Evolutionary conservation across 148 eudicot species (phyloP), one percentile per base, ranked within the genome.

Genomic region (Vaccinium corymbosum): DNA sequence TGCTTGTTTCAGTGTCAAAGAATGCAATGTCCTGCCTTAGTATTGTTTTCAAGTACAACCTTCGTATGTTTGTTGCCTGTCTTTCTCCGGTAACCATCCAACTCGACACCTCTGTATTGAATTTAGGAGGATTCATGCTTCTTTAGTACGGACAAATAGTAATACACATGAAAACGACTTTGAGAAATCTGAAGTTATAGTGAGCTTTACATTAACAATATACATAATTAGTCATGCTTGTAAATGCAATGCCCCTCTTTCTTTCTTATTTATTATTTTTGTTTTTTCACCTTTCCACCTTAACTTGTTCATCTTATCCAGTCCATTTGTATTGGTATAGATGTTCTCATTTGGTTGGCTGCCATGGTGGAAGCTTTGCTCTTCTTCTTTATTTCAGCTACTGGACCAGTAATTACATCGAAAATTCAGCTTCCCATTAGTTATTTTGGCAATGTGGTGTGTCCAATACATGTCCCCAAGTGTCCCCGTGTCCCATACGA

Each of bases 61-160:
- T 89, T 88, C 98, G 87, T 48, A 97, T 93, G 5, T 95, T 89
- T 49, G 92, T 81, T 56, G 99, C 88, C 74, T 94, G 99, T 81
- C 99, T 90, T 80, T 97, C 98, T 61, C 98, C 98, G 3, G 97
- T 92, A 38, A 93, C 90, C 80, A 89, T 97, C 99, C 99, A 97
- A 81, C 97, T 91, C 42, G 90, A 81, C 66, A 94, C 94, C 94
- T 96, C 98, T 96, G 90, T 78, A 9, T 78, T 38, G 19, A 3
- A 64, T 64, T 79, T 32, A 79, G 38, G 81, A 79, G 49, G 35
- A 55, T 32, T 49, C 61, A 77, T 77, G 80, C 61, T 72, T 72
- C 76, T 38, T 71, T 72, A 72, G 7, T 35, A 15, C 50, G 32
- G 50, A 72, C 2, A 27, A 27, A 29, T 4, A 76, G 10, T 7